A percentile compares a stretch with the other conserved stretches of the same genome.
phyloP scores from a whole-genome alignment of 169 alveolate species.

The Plasmodium blacklocki region DNA sequence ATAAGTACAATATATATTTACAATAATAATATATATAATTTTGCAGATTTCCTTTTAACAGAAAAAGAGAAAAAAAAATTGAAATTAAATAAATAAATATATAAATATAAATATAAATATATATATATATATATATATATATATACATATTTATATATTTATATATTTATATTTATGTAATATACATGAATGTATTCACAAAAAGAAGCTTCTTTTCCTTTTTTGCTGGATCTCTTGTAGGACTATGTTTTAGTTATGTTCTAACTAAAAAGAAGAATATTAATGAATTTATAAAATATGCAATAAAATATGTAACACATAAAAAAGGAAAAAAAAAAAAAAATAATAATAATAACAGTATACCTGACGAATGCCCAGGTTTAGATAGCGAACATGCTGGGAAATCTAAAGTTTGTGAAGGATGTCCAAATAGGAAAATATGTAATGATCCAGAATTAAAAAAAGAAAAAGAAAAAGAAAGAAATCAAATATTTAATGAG shows the following conservation, averaged over 20 bases:
- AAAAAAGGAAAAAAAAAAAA: background rate
- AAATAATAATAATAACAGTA: background rate
- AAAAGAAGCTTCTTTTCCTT: slow-evolving; percentile 18
- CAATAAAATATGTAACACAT: background rate
- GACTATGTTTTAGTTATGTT: slow-evolving; percentile 22
- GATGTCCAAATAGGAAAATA: slow-evolving; percentile 96
- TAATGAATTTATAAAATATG: background rate
- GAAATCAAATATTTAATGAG: slow-evolving; percentile 81
- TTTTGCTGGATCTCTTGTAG: slow-evolving; percentile 50
- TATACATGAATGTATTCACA: slow-evolving; percentile 24
- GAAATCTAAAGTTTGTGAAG: slow-evolving; percentile 95
- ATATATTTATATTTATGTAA: background rate
- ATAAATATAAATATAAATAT: no score
- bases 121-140: no score
- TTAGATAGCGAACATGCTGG: slow-evolving; percentile 89
- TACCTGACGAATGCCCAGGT: slow-evolving; percentile 87
- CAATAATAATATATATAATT: no score
- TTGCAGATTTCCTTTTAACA: no score
- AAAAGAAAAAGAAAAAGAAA: slow-evolving; percentile 67
- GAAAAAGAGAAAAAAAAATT: no score
- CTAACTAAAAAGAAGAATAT: slow-evolving; percentile 9
- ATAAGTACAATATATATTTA: no score
- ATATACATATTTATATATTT: no score
- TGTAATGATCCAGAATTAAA: slow-evolving; percentile 95
- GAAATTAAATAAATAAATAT: no score